Evolutionary conservation across 176 grass and related monocot genomes (phyloP).

Genomic region (Stipa capillata): DNA sequence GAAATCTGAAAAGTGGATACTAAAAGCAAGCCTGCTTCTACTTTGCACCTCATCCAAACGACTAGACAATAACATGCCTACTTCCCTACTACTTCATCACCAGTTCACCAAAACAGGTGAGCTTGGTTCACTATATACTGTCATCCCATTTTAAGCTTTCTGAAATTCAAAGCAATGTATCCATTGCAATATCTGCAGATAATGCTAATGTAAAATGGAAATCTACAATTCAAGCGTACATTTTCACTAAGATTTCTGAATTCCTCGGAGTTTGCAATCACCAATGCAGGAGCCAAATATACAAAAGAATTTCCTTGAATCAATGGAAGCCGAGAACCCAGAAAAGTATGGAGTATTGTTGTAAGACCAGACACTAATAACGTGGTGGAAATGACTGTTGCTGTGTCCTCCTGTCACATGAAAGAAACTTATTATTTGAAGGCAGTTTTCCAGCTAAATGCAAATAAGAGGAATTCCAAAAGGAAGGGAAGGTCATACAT

Average conservation of each 20-base stretch:
- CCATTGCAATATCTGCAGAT: neutral
- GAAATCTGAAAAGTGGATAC: neutral
- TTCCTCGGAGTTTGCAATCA: slow-evolving; percentile 91
- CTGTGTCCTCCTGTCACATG: slow-evolving; percentile 78
- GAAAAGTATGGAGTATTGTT: slow-evolving; percentile 87
- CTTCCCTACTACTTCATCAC: neutral
- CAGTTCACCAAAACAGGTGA: slow-evolving; percentile 6
- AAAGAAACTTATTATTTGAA: slow-evolving; percentile 34
- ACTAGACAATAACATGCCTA: neutral
- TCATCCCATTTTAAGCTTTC: neutral
- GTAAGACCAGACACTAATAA: slow-evolving; percentile 81
- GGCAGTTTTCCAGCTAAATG: neutral
- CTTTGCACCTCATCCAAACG: neutral
- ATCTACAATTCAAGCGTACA: slow-evolving; percentile 39
- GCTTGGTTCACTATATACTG: neutral
- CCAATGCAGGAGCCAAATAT: slow-evolving; percentile 92
- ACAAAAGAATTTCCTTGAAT: slow-evolving; percentile 98
- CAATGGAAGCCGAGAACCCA: slow-evolving; percentile 89
- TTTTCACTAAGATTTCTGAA: slow-evolving; percentile 97
- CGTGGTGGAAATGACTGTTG: slow-evolving; percentile 93
- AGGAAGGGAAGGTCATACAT: slow-evolving; percentile 53
- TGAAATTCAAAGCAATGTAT: neutral
- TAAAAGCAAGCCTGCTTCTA: neutral
- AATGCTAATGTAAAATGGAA: slow-evolving; percentile 20
- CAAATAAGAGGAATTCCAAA: slow-evolving; percentile 29